Evolutionary conservation across 1,139 yeast genomes (phyloP).

Genomic region (Magnusiomyces magnusii): DNA sequence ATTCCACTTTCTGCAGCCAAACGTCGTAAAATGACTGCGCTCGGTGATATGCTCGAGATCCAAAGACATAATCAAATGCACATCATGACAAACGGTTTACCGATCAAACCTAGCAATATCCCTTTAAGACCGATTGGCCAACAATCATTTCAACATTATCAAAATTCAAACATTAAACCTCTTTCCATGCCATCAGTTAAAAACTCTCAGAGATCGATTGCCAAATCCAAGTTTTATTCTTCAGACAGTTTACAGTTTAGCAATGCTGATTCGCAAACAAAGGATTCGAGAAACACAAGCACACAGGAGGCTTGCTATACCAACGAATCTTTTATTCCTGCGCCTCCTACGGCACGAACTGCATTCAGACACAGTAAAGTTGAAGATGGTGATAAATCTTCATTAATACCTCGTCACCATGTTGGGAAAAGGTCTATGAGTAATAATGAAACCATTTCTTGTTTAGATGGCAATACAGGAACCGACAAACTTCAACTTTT

Average conservation of each 20-base stretch:
- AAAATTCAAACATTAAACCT: background rate
- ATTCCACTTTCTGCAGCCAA: constrained; percentile 1
- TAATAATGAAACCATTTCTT: background rate
- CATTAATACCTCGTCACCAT: background rate
- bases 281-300: too few species aligned
- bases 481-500: background rate
- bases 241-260: background rate
- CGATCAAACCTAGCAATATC: background rate
- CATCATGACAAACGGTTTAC: background rate
- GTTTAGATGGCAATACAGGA: background rate
- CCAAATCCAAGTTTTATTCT: background rate
- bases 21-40: background rate
- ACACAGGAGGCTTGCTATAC: too few species aligned
- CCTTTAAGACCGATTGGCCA: background rate
- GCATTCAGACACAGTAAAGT: too few species aligned
- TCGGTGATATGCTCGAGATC: background rate
- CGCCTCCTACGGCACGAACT: too few species aligned
- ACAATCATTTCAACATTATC: background rate
- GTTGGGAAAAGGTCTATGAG: background rate
- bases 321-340: too few species aligned
- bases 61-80: background rate
- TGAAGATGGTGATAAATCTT: too few species aligned
- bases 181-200: background rate
- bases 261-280: background rate
- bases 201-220: background rate